Base-by-base conservation (phyloP, 176 grass and related monocot species). In the Cenchrus americanus region DNA sequence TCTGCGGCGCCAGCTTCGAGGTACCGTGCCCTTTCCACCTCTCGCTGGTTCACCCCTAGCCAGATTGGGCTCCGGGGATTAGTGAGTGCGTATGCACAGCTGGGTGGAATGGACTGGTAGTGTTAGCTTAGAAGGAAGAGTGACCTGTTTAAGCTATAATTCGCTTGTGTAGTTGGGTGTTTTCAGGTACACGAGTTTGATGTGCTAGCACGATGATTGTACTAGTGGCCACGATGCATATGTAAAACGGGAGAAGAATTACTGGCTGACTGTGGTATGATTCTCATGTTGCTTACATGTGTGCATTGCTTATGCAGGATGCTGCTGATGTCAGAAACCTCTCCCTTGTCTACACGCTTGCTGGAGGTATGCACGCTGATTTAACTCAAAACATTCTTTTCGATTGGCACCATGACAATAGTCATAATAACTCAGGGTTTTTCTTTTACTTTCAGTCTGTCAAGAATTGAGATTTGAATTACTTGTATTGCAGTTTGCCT, bases 1-100 rank as follows among this genome's bases (percentile, higher is more conserved):
- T 95, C 82, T 98, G 96, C 76, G 91, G 96, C 85, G 96, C 96
- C 85, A 95, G 96, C 85, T 98, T 95, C 80, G 96, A 95, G 92
- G 95, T 86, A 66, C 23, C 42, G 0, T 7, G 26, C n/a, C 10
- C 50, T 62, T 4, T 6, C 63, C 64, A 69, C 63, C 4, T 37
- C 49, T 26, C 19, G 52, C 60, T 46, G 12, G 34, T 43, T 60
- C 30, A 48, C 23, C 22, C 26, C 3, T 15, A 15, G 14, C 24
- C 62, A 48, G 7, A 59, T 49, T 50, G 44, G 26, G 19, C 1
- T 73, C 13, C 8, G 6, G 23, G 67, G 55, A 6, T 1, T 50
- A 37, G 8, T 12, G 17, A 32, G 0, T 46, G 10, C 57, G 21
- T n/a, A 58, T 21, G 44, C 14, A 17, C 22, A 12, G 58, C 26